Conservation (phyloP, 2,329 filamentous ascomycete genomes). For the Scleromitrula shiraiana region DNA sequence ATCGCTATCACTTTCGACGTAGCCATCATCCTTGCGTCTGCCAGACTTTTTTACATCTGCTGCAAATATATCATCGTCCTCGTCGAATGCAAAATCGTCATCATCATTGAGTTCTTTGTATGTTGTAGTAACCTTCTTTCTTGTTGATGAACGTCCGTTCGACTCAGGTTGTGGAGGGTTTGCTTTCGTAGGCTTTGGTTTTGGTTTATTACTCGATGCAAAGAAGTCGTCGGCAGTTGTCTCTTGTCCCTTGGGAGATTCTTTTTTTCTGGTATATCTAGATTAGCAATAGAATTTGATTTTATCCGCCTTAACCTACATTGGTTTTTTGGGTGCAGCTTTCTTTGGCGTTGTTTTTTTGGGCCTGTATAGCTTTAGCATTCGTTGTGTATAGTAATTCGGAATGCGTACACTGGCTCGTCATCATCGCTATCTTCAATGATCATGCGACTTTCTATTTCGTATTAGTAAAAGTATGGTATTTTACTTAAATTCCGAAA, state of each 20-base stretch:
- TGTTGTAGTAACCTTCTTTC: conserved; percentile 21
- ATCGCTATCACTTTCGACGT: conserved; percentile 60
- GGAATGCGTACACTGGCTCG: conserved; percentile 37
- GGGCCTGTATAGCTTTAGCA: conserved; percentile 25
- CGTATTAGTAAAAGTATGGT: conserved; percentile 9
- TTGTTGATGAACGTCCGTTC: conserved; percentile 22
- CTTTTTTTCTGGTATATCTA: conserved; percentile 21
- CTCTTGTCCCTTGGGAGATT: conserved; percentile 27
- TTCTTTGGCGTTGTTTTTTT: conserved; percentile 48
- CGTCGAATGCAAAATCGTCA: conserved; percentile 50
- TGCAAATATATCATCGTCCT: conserved; percentile 78
- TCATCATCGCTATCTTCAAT: conserved; percentile 78
- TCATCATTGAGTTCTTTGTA: conserved; percentile 32
- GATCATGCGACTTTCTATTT: conserved; percentile 54
- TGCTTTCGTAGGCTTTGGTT: conserved; percentile 22
- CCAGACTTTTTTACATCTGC: conserved; percentile 58
- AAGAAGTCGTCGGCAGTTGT: conserved; percentile 30
- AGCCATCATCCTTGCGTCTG: conserved; percentile 66
- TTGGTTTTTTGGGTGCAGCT: conserved; percentile 47
- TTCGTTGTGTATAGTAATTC: neutral
- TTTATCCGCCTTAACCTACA: conserved; percentile 32
- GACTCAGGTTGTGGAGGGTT: conserved; percentile 15
- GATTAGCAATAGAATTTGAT: neutral
- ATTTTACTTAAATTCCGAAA: neutral
- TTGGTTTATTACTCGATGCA: conserved; percentile 27